Evolutionary conservation across 2,329 filamentous ascomycete genomes (phyloP).

Genomic region (Penicillium expansum): DNA sequence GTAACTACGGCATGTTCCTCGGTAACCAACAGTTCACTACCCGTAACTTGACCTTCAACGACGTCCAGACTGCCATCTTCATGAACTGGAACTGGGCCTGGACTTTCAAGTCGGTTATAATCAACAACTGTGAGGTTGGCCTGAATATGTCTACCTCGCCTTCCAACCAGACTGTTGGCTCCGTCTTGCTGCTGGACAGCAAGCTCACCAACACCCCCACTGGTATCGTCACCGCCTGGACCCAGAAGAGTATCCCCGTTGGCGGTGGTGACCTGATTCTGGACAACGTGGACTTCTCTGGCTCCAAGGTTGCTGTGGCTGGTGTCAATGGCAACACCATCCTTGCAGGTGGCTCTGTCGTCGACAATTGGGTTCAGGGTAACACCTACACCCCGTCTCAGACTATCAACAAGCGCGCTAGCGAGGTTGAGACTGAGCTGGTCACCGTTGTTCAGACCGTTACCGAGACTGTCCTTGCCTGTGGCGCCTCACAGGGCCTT

Average conservation of each 20-base stretch:
- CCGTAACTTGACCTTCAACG: conserved; percentile 77
- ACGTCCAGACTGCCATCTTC: conserved; percentile 77
- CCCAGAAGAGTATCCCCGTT: conserved; percentile 56
- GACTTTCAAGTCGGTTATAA: conserved; percentile 71
- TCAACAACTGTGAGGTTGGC: conserved; percentile 72
- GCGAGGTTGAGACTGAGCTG: conserved; percentile 20
- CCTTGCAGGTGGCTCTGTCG: conserved; percentile 65
- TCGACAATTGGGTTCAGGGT: conserved; percentile 76
- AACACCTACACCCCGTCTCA: conserved; percentile 58
- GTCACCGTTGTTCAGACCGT: conserved; percentile 28
- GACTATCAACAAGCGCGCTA: conserved; percentile 27
- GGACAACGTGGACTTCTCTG: conserved; percentile 83
- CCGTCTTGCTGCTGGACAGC: conserved; percentile 78
- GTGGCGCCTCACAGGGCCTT: conserved; percentile 11
- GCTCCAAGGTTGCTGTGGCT: conserved; percentile 66
- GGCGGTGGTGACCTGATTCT: conserved; percentile 81
- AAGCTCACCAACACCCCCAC: conserved; percentile 71
- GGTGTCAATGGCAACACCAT: conserved; percentile 57
- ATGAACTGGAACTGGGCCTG: conserved; percentile 94
- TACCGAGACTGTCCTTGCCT: conserved; percentile 26
- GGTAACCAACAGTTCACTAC: conserved; percentile 87
- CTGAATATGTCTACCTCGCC: conserved; percentile 72
- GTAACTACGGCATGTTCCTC: conserved; percentile 72
- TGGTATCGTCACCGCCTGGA: conserved; percentile 75
- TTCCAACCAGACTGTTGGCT: conserved; percentile 73